Base-by-base conservation (phyloP, 1,139 yeast species). In the Tardiomyces blankii region DNA sequence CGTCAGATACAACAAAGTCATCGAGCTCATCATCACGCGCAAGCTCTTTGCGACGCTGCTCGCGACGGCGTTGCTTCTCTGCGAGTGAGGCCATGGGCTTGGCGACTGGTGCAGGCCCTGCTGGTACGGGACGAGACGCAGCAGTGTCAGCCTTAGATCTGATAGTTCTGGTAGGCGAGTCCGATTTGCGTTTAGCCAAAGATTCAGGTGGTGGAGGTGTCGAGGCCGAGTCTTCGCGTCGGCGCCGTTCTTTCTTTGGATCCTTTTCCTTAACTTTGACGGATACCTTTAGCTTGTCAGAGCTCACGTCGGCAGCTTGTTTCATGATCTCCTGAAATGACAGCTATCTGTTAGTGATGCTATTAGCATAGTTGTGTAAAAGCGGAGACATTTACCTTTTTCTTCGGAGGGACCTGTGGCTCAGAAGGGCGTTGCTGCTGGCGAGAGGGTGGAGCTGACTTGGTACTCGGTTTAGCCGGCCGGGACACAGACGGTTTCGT, bases 1-100 rank as follows among this genome's bases (percentile, higher is more conserved):
- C 67, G 44, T 63, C 68, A 32, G 54, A 56, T 7, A 60, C 70
- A 30, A 67, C 56, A 48, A 67, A 65, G 41, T 60, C 68, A 43
- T 59, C 65, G 41, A 62, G 46, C 5, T 63, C 63, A 30, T 30
- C 35, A 30, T 16, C 54, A 60, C 6, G 62, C 68, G 12, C 57
- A 63, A 2, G 54, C 59, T 4, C 55, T 56, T 14, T 52, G 43
- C 39, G 49, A 48, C 16, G 40, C 38, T 39, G 33, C 6, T 45
- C 44, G 35, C 43, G 44, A 4, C 48, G 44, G 32, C 44, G 43
- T 9, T 49, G 51, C 43, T 51, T 53, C 27, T 51, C 58, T 8
- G 49, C 44, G 6, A 62, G 51, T 33, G 56, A 60, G 3, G 59
- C 55, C 49, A 52, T 54, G 5, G 66, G 67, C 45, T 49, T 54